These are phyloP conservation scores for Tulasnella sp. DNA, from an alignment of 768 basidiomycete genomes.

Conservation along the genomic window DNA sequence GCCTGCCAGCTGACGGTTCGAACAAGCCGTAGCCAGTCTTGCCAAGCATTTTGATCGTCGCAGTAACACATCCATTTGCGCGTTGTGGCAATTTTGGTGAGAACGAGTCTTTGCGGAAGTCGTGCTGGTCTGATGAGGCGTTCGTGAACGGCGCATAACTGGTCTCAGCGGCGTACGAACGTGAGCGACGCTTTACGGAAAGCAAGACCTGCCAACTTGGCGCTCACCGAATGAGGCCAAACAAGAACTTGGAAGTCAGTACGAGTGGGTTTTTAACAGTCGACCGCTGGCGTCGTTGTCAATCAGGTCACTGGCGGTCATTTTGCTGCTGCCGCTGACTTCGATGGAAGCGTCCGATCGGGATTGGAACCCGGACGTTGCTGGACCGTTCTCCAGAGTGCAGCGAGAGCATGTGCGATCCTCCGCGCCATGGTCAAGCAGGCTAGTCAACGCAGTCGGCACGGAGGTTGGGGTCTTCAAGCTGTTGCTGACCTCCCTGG, in stretches of 20 bases:
- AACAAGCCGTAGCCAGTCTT: no score
- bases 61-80: no score
- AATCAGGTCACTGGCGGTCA: slow-evolving; percentile 51
- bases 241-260: slow-evolving; percentile 82
- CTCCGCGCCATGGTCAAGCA: no score
- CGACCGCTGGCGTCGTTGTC: slow-evolving; percentile 79
- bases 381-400: no score
- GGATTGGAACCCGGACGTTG: no score
- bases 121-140: slow-evolving; percentile 84
- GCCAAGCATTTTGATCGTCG: no score
- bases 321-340: no score
- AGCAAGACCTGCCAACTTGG: neutral
- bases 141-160: slow-evolving; percentile 69
- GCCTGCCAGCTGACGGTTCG: no score
- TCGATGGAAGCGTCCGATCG: no score
- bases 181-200: neutral
- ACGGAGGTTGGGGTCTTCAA: neutral
- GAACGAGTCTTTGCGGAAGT: slow-evolving; percentile 85
- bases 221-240: slow-evolving; percentile 82
- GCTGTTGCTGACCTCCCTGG: slow-evolving; percentile 61
- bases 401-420: no score
- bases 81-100: slow-evolving; percentile 44
- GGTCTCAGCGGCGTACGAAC: slow-evolving; percentile 45
- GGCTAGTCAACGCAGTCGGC: no score
- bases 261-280: slow-evolving; percentile 92